phyloP scores from a whole-genome alignment of 2,329 filamentous ascomycete genomes.

The Corynespora cassiicola region DNA sequence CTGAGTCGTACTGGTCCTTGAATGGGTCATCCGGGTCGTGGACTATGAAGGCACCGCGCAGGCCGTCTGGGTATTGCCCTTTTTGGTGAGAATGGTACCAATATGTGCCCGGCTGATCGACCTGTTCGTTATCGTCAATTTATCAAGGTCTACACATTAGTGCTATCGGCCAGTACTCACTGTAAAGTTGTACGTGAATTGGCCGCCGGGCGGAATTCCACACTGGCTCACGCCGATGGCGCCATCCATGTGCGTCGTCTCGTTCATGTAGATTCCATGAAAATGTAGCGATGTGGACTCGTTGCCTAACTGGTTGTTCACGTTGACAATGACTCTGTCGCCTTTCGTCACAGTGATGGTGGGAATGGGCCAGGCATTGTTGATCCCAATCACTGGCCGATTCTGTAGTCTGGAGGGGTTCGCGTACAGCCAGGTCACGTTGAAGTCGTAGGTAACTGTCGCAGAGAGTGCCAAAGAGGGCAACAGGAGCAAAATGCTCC shows the following conservation, averaged over 20 bases:
- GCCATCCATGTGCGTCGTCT: conserved; percentile 77
- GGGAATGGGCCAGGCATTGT: conserved; percentile 76
- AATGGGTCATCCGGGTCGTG: conserved; percentile 63
- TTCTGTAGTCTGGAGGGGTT: conserved; percentile 61
- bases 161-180: conserved; percentile 16
- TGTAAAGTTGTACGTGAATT: conserved; percentile 66
- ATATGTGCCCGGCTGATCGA: conserved; percentile 62
- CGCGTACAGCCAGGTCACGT: conserved; percentile 61
- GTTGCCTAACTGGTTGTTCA: conserved; percentile 72
- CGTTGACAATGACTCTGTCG: conserved; percentile 72
- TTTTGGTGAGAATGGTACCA: conserved; percentile 73
- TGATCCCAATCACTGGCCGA: conserved; percentile 70
- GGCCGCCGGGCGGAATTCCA: conserved; percentile 65
- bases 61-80: conserved; percentile 70
- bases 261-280: conserved; percentile 80
- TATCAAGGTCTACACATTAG: conserved; percentile 37
- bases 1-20: conserved; percentile 62
- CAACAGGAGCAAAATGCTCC: conserved; percentile 29
- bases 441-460: conserved; percentile 58
- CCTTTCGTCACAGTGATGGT: conserved; percentile 76
- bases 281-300: conserved; percentile 73
- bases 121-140: conserved; percentile 58
- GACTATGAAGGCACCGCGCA: conserved; percentile 72
- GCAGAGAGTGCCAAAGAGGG: conserved; percentile 23
- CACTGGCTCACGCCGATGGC: conserved; percentile 67